Evolutionary conservation across 225 moss, liverwort and hornwort species (phyloP), one percentile per base, ranked within the genome.

Genomic region (Bryoerythrophyllum caledonicum): DNA sequence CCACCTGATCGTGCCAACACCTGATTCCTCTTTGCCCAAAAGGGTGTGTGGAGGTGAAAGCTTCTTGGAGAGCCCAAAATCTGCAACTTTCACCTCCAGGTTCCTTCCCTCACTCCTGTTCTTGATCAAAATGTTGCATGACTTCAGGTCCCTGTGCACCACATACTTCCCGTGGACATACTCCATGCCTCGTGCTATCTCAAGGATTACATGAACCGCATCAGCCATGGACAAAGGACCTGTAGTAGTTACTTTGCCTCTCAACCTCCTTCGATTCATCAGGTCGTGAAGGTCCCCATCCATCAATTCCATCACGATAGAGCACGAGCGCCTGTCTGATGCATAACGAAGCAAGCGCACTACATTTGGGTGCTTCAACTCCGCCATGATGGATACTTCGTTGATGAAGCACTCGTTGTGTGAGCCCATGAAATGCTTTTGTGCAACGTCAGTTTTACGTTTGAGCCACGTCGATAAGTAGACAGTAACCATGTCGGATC

Each of bases 281-380:
- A 71, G 8, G 6, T 20, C 5, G 1, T 71, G 6, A 27, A 72
- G 72, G 30, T 60, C 60, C 30, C 14, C 60, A 34, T 76, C 76
- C 67, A 76, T 76, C 15, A 68, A 8, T 15, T 76, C 76, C 46
- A 59, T 76, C 7, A 76, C 46, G 21, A 72, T 72, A 27, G 60
- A 72, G 60, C 72, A 72, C 14, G 60, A 60, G 12, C 72, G 46
- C 46, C 21, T 28, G 3, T 72, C 60, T 8, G 44, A 13, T 44
- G 46, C 60, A 30, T 72, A 60, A 46, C 0, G 1, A 4, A 60
- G 28, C n/a, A 72, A 14, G 46, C 60, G 5, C 12, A 60, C n/a
- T 0, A 72, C 56, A 25, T 68, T 59, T 2, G 15, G 44, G 46
- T 76, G 59, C 40, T 65, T 3, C 34, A 76, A 67, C 0, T 21